A percentile compares a stretch with the other conserved stretches of the same genome.
These are phyloP conservation scores for Ustanciosporium gigantosporum DNA, from an alignment of 1,284 basidiomycete genomes.

Conservation along the genomic window DNA sequence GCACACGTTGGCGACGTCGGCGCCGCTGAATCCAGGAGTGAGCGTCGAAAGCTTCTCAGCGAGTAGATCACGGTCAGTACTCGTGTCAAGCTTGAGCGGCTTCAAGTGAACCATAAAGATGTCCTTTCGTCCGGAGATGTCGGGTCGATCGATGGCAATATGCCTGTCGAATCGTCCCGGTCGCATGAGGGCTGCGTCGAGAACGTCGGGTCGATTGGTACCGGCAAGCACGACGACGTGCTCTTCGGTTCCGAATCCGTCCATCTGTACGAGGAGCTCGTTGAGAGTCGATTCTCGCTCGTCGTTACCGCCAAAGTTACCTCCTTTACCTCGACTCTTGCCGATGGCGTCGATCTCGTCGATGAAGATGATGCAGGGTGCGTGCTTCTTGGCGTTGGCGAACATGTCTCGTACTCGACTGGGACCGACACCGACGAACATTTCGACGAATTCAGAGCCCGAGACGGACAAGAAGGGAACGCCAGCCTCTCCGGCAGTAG, in stretches of 20 bases:
- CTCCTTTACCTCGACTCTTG: conserved; percentile 87
- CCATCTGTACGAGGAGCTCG: conserved; percentile 98
- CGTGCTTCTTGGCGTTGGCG: conserved; percentile 93
- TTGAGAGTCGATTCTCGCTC: conserved; percentile 97
- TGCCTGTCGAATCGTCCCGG: conserved; percentile 97
- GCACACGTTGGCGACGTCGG: conserved; percentile 97
- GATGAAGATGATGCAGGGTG: conserved; percentile 84
- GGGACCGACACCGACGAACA: conserved; percentile 99
- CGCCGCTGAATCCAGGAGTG: conserved; percentile 96
- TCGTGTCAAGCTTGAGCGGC: conserved; percentile 69
- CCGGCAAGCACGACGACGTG: conserved; percentile 96
- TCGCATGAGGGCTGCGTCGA: conserved; percentile 91
- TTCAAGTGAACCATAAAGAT: conserved; percentile 92
- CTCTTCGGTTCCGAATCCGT: conserved; percentile 93
- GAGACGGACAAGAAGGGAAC: conserved; percentile 98
- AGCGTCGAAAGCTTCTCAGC: conserved; percentile 84
- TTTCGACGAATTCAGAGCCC: conserved; percentile 98
- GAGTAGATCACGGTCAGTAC: conserved; percentile 53
- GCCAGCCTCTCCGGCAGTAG: conserved; percentile 94
- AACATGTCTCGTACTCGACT: conserved; percentile 97
- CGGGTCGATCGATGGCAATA: conserved; percentile 91
- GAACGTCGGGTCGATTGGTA: conserved; percentile 93
- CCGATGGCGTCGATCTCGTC: conserved; percentile 82
- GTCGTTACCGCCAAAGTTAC: conserved; percentile 90
- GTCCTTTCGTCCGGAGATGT: conserved; percentile 87